Conservation (phyloP, 208 protist species). For the Trypanosomatidae sp. region DNA sequence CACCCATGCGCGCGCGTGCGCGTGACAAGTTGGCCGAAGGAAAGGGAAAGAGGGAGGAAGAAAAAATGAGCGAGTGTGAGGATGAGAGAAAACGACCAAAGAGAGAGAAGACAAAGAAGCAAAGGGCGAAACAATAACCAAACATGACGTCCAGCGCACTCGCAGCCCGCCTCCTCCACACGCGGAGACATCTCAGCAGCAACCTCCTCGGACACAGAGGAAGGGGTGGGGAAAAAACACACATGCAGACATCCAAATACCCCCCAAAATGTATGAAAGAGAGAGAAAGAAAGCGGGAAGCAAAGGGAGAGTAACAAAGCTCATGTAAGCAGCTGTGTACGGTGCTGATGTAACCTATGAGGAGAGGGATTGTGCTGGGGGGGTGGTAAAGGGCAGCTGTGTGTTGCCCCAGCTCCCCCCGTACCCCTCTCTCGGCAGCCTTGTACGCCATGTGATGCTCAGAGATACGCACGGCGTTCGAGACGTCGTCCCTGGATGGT, state of each 20-base stretch:
- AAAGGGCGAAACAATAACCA: neutral
- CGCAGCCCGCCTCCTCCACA: neutral
- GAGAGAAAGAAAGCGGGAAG: neutral
- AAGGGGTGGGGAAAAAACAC: neutral
- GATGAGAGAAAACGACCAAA: neutral
- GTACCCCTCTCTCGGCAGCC: neutral
- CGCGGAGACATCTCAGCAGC: neutral
- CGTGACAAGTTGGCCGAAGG: neutral
- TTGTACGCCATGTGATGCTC: neutral
- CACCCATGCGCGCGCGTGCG: neutral
- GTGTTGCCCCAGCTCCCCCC: neutral
- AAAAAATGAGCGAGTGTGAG: neutral
- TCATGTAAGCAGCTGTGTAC: neutral
- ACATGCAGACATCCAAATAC: neutral
- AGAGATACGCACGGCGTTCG: neutral
- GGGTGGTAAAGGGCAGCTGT: neutral
- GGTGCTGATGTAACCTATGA: neutral
- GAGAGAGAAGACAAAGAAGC: neutral
- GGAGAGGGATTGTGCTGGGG: neutral
- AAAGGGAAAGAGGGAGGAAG: neutral
- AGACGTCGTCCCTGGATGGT: neutral
- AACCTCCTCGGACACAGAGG: neutral
- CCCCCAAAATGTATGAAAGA: neutral
- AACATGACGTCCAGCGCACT: neutral
- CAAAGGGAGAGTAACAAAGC: neutral